Evolutionary conservation across 345 rosid genomes (phyloP).

Genomic region (Ailanthus altissimus): DNA sequence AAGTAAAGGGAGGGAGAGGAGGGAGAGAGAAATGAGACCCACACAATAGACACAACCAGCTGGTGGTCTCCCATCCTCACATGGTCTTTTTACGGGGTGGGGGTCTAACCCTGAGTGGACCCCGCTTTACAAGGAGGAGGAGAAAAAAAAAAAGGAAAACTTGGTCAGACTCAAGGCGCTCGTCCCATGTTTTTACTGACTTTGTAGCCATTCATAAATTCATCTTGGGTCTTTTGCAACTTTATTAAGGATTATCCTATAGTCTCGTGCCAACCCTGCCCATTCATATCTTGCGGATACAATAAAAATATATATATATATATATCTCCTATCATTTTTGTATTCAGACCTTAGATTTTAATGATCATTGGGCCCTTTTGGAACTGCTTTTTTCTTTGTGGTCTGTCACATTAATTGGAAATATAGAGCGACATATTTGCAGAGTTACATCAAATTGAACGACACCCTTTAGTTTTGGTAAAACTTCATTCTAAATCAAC

Average conservation of each 20-base stretch:
- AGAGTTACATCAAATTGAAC: neutral
- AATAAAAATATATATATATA: too few relatives aligned
- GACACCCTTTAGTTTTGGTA: neutral
- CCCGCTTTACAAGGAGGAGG: too few relatives aligned
- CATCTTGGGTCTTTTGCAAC: constrained; percentile 14
- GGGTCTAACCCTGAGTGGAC: too few relatives aligned
- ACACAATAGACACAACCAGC: constrained; percentile 47
- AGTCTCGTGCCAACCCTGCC: constrained; percentile 10
- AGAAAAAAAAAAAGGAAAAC: neutral
- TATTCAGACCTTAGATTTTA: neutral
- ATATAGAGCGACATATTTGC: neutral
- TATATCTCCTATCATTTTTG: neutral
- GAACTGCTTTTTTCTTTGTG: neutral
- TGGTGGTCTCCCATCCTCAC: constrained; percentile 58
- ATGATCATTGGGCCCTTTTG: constrained; percentile 12
- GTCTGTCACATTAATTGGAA: neutral
- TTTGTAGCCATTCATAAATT: constrained; percentile 26
- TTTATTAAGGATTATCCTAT: constrained; percentile 1
- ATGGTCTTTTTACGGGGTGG: constrained; percentile 41
- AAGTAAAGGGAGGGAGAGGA: constrained; percentile 1
- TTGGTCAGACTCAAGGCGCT: constrained; percentile 4
- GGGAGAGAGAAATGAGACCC: constrained; percentile 26
- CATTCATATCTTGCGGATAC: neutral
- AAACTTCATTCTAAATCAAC: neutral
- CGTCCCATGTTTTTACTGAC: constrained; percentile 31